Conservation (phyloP, 1,284 basidiomycete genomes). For the Ustilago curta region DNA sequence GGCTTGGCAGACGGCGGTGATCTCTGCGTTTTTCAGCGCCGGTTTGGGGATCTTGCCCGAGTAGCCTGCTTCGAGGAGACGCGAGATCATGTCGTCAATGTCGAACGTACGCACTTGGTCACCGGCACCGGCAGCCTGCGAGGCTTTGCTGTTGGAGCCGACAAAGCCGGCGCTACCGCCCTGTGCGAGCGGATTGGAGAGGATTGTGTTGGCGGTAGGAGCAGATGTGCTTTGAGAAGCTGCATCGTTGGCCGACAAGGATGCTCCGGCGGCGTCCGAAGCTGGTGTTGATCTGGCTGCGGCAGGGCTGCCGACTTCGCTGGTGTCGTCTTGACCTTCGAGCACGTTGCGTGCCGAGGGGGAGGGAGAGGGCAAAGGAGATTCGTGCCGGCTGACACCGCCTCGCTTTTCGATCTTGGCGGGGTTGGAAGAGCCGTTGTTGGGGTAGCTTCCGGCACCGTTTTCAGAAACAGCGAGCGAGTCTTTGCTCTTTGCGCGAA, state of each 20-base stretch:
- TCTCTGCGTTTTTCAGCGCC: slow-evolving; percentile 95
- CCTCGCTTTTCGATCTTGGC: slow-evolving; percentile 64
- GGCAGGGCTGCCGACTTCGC: slow-evolving; percentile 38
- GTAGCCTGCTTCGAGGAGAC: slow-evolving; percentile 95
- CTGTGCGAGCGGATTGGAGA: slow-evolving; percentile 53
- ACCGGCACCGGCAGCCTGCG: slow-evolving; percentile 38
- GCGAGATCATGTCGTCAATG: slow-evolving; percentile 98
- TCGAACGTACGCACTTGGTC: slow-evolving; percentile 76
- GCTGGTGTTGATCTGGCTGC: slow-evolving; percentile 27
- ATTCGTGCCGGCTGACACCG: slow-evolving; percentile 62
- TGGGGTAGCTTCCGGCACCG: slow-evolving; percentile 14
- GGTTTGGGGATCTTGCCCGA: slow-evolving; percentile 98
- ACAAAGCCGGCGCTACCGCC: slow-evolving; percentile 29
- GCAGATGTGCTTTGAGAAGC: slow-evolving; percentile 31
- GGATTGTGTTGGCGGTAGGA: slow-evolving; percentile 41
- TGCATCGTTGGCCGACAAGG: slow-evolving; percentile 29
- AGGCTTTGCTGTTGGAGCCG: slow-evolving; percentile 36
- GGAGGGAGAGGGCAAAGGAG: slow-evolving; percentile 62
- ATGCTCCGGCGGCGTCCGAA: slow-evolving; percentile 12
- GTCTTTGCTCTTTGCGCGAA: slow-evolving; percentile 41
- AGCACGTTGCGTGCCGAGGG: slow-evolving; percentile 52
- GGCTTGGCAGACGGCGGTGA: slow-evolving; percentile 93
- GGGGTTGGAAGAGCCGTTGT: slow-evolving; percentile 27
- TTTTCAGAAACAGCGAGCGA: slow-evolving; percentile 34
- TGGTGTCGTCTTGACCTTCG: slow-evolving; percentile 28